These are phyloP conservation scores for Aureobasidium sp. DNA, from an alignment of 2,329 filamentous ascomycete genomes.

Conservation along the genomic window DNA sequence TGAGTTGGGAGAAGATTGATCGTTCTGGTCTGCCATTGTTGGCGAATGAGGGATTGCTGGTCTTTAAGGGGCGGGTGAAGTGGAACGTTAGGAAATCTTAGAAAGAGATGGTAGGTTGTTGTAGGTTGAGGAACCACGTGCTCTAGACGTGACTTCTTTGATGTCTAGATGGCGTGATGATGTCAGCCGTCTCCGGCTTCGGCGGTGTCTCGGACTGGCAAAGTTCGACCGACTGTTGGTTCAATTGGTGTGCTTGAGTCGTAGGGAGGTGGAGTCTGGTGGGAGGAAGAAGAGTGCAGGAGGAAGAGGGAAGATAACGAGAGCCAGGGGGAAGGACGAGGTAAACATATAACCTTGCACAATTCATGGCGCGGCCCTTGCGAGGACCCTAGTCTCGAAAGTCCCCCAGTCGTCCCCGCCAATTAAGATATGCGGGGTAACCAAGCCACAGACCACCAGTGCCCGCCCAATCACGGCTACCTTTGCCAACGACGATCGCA, in stretches of 20 bases:
- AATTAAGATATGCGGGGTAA: slow-evolving; percentile 9
- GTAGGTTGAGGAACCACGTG: not conserved
- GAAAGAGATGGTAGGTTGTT: not conserved
- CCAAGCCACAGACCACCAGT: not conserved
- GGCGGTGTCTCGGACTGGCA: not conserved
- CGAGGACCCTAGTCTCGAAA: not conserved
- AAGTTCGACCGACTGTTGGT: not conserved
- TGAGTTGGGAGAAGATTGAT: slow-evolving; percentile 33
- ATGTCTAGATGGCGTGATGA: not conserved
- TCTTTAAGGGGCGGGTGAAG: not conserved
- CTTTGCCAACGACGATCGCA: not conserved
- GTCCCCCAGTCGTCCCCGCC: not conserved
- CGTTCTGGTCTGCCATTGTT: slow-evolving; percentile 33
- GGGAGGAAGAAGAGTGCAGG: not conserved
- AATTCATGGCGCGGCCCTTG: not conserved
- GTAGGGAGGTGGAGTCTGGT: not conserved
- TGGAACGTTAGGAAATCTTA: not conserved
- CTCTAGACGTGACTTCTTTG: slow-evolving; percentile 9
- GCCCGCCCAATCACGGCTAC: not conserved
- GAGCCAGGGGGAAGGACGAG: not conserved
- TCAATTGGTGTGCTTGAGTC: not conserved
- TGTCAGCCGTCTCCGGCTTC: slow-evolving; percentile 11
- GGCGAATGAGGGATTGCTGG: not conserved
- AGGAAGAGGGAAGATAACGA: not conserved
- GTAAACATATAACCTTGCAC: slow-evolving; percentile 5